Percentiles rank a stretch among this genome's conserved stretches.
These are phyloP conservation scores for Ceratocystis destructans DNA, from an alignment of 2,329 filamentous ascomycete genomes.

Conservation along the genomic window DNA sequence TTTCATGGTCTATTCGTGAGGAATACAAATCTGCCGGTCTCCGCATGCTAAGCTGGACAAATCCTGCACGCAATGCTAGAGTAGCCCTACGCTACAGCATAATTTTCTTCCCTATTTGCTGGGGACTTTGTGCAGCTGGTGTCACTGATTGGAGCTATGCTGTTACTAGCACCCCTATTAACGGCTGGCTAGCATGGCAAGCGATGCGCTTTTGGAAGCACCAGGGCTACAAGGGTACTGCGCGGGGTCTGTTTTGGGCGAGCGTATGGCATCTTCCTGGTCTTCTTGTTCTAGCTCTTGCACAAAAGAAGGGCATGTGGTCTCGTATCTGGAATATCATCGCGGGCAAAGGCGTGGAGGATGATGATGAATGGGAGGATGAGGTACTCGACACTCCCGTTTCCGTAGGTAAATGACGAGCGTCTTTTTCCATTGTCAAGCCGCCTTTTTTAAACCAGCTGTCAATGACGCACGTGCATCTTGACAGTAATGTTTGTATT, in stretches of 20 bases:
- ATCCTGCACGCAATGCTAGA: slow-evolving; percentile 69
- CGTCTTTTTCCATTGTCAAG: neutral
- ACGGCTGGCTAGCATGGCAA: slow-evolving; percentile 70
- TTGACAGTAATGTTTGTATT: neutral
- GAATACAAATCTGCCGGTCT: slow-evolving; percentile 67
- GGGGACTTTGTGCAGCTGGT: slow-evolving; percentile 61
- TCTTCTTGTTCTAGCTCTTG: slow-evolving; percentile 76
- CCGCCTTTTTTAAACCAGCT: neutral
- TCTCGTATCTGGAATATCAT: slow-evolving; percentile 61
- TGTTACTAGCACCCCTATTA: slow-evolving; percentile 65
- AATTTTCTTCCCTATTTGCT: slow-evolving; percentile 72
- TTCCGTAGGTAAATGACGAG: slow-evolving; percentile 4
- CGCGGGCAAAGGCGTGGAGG: slow-evolving; percentile 39
- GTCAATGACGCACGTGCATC: neutral
- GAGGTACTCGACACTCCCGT: slow-evolving; percentile 32
- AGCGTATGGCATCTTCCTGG: slow-evolving; percentile 92
- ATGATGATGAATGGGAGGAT: slow-evolving; percentile 46
- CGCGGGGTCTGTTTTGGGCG: slow-evolving; percentile 84
- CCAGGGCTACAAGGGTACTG: slow-evolving; percentile 65
- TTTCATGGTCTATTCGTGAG: slow-evolving; percentile 76
- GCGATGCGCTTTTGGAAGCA: slow-evolving; percentile 69
- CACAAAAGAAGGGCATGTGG: slow-evolving; percentile 91
- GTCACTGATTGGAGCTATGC: slow-evolving; percentile 82
- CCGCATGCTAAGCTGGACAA: slow-evolving; percentile 70
- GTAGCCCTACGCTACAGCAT: slow-evolving; percentile 81